These are phyloP conservation scores for Batkoa obscura DNA, from an alignment of 371 early-diverging fungal species.

Conservation along the genomic window DNA sequence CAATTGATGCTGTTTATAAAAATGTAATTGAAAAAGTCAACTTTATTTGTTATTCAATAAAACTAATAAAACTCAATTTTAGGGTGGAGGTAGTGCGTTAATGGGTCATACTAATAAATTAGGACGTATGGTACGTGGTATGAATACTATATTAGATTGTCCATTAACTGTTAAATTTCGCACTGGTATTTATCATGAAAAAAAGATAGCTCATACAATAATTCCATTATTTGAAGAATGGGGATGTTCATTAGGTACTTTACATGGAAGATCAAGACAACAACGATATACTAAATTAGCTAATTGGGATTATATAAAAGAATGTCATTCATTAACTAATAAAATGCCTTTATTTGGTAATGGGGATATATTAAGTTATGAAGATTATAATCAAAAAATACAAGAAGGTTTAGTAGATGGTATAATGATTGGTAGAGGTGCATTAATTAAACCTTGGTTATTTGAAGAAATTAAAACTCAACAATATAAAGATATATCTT, in stretches of 20 bases:
- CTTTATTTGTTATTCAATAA: neutral
- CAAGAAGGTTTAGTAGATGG: conserved; percentile 51
- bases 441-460: conserved; percentile 86
- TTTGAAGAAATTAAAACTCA: conserved; percentile 83
- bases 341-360: conserved; percentile 48
- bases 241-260: conserved; percentile 33
- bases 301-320: conserved; percentile 77
- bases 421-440: conserved; percentile 67
- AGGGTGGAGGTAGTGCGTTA: conserved; percentile 76
- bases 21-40: conserved; percentile 13
- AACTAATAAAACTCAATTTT: neutral
- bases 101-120: conserved; percentile 43
- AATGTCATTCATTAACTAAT: conserved; percentile 12
- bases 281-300: conserved; percentile 82
- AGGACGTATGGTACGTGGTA: conserved; percentile 48
- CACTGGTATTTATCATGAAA: conserved; percentile 47
- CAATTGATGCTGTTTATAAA: conserved; percentile 70
- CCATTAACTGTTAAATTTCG: conserved; percentile 86
- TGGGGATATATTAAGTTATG: conserved; percentile 74
- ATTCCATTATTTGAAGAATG: conserved; percentile 39
- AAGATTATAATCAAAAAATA: conserved; percentile 58
- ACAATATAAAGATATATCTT: conserved; percentile 76
- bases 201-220: conserved; percentile 50
- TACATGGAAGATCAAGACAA: conserved; percentile 84
- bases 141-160: conserved; percentile 39